phyloP scores from a whole-genome alignment of 257 asterid genomes.

The Scutellaria minor region DNA sequence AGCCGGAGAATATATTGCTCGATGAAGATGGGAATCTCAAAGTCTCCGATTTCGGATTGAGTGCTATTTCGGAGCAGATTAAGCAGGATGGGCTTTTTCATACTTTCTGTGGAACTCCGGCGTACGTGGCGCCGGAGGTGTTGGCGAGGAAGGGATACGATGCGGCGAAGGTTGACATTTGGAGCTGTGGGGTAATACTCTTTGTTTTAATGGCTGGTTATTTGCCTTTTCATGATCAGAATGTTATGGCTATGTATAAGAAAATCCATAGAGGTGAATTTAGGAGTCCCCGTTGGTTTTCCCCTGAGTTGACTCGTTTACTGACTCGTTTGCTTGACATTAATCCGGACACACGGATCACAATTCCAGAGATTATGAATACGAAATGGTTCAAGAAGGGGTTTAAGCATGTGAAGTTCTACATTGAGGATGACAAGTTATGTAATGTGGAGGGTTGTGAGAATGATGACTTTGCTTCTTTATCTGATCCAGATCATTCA shows the following conservation, averaged over 20 bases:
- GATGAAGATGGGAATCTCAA: slow-evolving; percentile 89
- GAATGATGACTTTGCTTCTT: slow-evolving; percentile 40
- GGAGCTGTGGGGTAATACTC: slow-evolving; percentile 94
- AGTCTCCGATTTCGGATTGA: slow-evolving; percentile 89
- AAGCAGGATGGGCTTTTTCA: slow-evolving; percentile 91
- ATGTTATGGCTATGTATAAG: slow-evolving; percentile 86
- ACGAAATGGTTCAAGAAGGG: slow-evolving; percentile 72
- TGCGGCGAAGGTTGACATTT: slow-evolving; percentile 87
- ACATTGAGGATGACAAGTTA: slow-evolving; percentile 79
- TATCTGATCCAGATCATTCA: slow-evolving; percentile 49
- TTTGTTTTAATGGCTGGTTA: slow-evolving; percentile 93
- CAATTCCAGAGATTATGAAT: slow-evolving; percentile 65
- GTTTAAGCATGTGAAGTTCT: slow-evolving; percentile 67
- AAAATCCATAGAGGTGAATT: slow-evolving; percentile 90
- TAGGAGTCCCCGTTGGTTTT: slow-evolving; percentile 94
- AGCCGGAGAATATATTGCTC: slow-evolving; percentile 79
- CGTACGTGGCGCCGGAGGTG: slow-evolving; percentile 96
- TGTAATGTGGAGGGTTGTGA: slow-evolving; percentile 56
- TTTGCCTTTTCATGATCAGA: slow-evolving; percentile 86
- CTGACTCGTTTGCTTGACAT: slow-evolving; percentile 65
- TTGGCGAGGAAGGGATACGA: slow-evolving; percentile 80
- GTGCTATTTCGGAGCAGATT: slow-evolving; percentile 89
- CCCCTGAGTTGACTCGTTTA: slow-evolving; percentile 63
- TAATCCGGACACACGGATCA: slow-evolving; percentile 67
- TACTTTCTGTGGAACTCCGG: slow-evolving; percentile 93